These are phyloP conservation scores for Xylaria sp. DNA, from an alignment of 2,329 filamentous ascomycete species.

Conservation along the genomic window DNA sequence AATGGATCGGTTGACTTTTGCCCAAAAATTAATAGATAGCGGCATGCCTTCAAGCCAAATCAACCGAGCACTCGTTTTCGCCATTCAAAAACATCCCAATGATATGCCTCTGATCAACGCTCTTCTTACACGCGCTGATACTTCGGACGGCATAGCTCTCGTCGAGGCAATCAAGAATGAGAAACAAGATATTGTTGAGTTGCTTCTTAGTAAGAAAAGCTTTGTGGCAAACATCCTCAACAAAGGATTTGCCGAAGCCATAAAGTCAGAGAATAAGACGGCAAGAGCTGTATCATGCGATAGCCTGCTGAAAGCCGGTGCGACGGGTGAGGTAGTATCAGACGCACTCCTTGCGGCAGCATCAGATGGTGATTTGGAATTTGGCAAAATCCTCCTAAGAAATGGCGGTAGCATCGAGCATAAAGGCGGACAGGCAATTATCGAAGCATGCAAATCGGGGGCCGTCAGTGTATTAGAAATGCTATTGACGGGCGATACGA, in stretches of 20 bases:
- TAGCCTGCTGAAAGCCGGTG: constrained; percentile 58
- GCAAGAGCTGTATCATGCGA: constrained; percentile 57
- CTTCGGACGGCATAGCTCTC: constrained; percentile 61
- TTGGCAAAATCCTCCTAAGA: constrained; percentile 61
- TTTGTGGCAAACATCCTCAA: constrained; percentile 55
- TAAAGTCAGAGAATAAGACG: constrained; percentile 53
- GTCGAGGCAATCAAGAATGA: constrained; percentile 57
- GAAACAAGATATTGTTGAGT: constrained; percentile 56
- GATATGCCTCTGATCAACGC: constrained; percentile 60
- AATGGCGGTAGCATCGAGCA: constrained; percentile 63
- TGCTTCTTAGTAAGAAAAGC: constrained; percentile 56
- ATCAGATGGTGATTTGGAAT: constrained; percentile 61
- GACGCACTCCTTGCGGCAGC: constrained; percentile 62
- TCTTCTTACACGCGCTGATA: constrained; percentile 59
- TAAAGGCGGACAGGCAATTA: constrained; percentile 62
- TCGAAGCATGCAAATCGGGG: constrained; percentile 64
- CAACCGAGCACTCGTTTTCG: constrained; percentile 62
- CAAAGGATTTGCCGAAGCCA: constrained; percentile 55
- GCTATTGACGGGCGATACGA: constrained; percentile 56
- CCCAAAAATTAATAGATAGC: constrained; percentile 60
- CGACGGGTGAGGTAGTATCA: constrained; percentile 57
- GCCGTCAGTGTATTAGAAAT: constrained; percentile 61
- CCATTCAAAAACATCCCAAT: constrained; percentile 58
- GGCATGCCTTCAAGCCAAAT: constrained; percentile 60
- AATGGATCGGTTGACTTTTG: constrained; percentile 62